Percentiles rank a stretch among this genome's conserved stretches.
phyloP scores from a whole-genome alignment of 352 stramenopile species.

The Phytopythium sindhum region DNA sequence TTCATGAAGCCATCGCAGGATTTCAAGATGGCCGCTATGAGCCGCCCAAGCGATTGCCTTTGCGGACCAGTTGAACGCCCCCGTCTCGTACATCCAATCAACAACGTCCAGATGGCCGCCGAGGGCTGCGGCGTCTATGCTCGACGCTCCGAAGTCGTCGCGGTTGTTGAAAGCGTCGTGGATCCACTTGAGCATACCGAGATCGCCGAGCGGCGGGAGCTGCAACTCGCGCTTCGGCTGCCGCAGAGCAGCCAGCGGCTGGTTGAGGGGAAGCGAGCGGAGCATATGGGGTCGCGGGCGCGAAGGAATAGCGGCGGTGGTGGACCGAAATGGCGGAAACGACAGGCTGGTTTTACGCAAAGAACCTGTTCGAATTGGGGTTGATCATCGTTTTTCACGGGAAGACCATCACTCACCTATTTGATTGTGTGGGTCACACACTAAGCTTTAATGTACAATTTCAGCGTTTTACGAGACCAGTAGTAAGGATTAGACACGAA shows the following conservation, averaged over 20 bases:
- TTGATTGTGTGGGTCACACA: background rate
- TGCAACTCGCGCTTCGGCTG: background rate
- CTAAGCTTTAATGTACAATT: background rate
- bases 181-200: background rate
- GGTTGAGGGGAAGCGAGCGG: background rate
- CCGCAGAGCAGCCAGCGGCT: background rate
- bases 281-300: background rate
- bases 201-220: background rate
- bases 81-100: background rate
- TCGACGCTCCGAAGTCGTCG: background rate
- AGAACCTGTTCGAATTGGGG: background rate
- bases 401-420: too few species aligned
- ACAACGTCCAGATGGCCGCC: background rate
- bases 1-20: conserved; percentile 31
- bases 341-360: background rate
- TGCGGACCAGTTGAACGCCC: background rate
- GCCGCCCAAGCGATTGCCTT: background rate
- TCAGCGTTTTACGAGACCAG: too few species aligned
- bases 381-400: background rate
- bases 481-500: too few species aligned
- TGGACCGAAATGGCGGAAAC: background rate
- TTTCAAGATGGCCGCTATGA: conserved; percentile 13
- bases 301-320: background rate
- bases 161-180: background rate
- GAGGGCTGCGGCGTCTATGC: background rate